phyloP scores from a whole-genome alignment of 495 filamentous ascomycete genomes.

The Aspergillus steynii region DNA sequence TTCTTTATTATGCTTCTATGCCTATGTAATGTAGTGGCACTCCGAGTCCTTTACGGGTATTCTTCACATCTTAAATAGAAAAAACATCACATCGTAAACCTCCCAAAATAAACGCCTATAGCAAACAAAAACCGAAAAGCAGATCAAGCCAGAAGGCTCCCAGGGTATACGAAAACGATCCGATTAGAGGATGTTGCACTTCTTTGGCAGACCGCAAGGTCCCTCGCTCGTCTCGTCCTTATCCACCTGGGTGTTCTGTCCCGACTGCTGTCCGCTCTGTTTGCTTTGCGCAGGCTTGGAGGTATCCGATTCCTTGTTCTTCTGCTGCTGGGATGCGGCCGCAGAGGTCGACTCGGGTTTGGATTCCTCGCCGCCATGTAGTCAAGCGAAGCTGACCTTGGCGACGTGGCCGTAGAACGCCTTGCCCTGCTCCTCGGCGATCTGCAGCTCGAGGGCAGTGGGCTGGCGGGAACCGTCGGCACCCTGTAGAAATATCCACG shows the following conservation, averaged over 20 bases:
- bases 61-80: not conserved
- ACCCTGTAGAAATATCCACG: slow-evolving; percentile 34
- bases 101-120: slow-evolving; percentile 16
- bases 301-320: slow-evolving; percentile 20
- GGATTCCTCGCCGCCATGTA: slow-evolving; percentile 61
- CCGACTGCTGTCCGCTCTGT: slow-evolving; percentile 13
- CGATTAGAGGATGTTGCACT: slow-evolving; percentile 61
- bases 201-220: slow-evolving; percentile 70
- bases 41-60: not conserved
- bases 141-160: slow-evolving; percentile 1
- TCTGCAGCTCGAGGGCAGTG: slow-evolving; percentile 64
- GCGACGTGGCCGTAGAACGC: slow-evolving; percentile 78
- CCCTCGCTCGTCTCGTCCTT: slow-evolving; percentile 51
- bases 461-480: slow-evolving; percentile 82
- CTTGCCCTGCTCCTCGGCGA: slow-evolving; percentile 83
- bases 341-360: slow-evolving; percentile 34
- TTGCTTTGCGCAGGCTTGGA: slow-evolving; percentile 13
- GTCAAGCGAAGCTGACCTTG: slow-evolving; percentile 78
- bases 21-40: not conserved
- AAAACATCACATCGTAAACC: slow-evolving; percentile 8
- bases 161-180: slow-evolving; percentile 15
- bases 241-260: slow-evolving; percentile 29
- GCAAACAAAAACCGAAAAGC: slow-evolving; percentile 10
- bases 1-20: not conserved
- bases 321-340: slow-evolving; percentile 23